Evolutionary conservation across 176 grass and related monocot species (phyloP).

Genomic region (Musa itinerans): DNA sequence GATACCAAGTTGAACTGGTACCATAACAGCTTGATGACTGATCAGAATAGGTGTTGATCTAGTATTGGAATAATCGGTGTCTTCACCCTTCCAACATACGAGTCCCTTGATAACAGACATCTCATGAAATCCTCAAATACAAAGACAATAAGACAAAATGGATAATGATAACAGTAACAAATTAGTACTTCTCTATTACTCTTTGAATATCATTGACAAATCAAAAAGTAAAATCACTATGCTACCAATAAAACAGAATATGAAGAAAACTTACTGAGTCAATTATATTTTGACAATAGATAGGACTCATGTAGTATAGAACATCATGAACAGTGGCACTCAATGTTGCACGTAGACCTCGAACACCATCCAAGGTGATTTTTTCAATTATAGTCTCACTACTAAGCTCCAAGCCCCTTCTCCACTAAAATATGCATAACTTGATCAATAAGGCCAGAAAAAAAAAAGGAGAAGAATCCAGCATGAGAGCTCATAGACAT

Average conservation of each 20-base stretch:
- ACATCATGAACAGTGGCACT: slow-evolving; percentile 96
- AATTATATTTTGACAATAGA: slow-evolving; percentile 96
- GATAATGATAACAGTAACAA: too few species aligned
- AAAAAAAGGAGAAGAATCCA: not conserved
- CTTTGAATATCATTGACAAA: not conserved
- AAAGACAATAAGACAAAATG: too few species aligned
- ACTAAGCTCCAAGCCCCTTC: slow-evolving; percentile 69
- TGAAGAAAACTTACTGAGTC: slow-evolving; percentile 66
- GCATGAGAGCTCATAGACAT: not conserved
- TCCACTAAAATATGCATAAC: slow-evolving; percentile 47
- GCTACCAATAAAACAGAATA: not conserved
- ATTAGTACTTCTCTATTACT: not conserved
- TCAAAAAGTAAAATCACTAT: not conserved
- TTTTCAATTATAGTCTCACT: slow-evolving; percentile 83
- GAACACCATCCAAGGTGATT: slow-evolving; percentile 88
- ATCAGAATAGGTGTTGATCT: too few species aligned
- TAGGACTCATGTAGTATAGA: slow-evolving; percentile 99
- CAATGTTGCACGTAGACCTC: slow-evolving; percentile 73
- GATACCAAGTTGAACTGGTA: too few species aligned
- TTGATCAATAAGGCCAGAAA: not conserved
- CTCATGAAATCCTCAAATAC: too few species aligned
- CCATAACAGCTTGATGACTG: too few species aligned
- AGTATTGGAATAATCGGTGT: too few species aligned
- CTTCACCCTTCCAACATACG: too few species aligned
- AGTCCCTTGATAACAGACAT: too few species aligned